These are phyloP conservation scores for Rhizopus stolonifer DNA, from an alignment of 371 early-diverging fungal species.

Conservation along the genomic window DNA sequence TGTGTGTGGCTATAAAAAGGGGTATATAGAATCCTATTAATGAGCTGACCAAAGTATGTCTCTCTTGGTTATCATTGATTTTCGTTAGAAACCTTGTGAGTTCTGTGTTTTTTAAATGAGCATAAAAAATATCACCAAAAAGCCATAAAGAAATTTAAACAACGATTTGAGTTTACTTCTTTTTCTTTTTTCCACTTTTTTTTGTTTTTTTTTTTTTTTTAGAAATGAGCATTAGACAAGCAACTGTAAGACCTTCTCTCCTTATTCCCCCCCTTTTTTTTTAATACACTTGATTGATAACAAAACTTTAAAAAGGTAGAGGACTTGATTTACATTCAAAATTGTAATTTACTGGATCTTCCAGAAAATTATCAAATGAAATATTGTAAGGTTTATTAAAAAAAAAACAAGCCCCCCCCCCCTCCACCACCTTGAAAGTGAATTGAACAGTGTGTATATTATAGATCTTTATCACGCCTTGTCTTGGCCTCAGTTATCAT, in stretches of 20 bases:
- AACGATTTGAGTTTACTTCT: too few species aligned
- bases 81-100: too few species aligned
- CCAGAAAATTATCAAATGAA: slow-evolving; percentile 99
- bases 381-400: slow-evolving; percentile 67
- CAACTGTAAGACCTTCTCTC: slow-evolving; percentile 67
- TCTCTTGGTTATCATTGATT: too few species aligned
- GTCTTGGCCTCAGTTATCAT: slow-evolving; percentile 96
- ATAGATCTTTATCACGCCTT: slow-evolving; percentile 89
- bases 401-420: too few species aligned
- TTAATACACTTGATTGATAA: background rate
- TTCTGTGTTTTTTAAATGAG: too few species aligned
- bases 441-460: background rate
- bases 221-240: slow-evolving; percentile 67
- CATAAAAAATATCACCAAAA: too few species aligned
- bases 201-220: slow-evolving; percentile 8
- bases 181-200: background rate
- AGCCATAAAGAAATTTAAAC: too few species aligned
- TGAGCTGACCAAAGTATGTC: too few species aligned
- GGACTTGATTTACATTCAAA: slow-evolving; percentile 87
- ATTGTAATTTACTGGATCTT: slow-evolving; percentile 93
- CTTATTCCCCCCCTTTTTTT: background rate
- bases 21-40: too few species aligned
- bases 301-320: slow-evolving; percentile 52
- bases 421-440: background rate
- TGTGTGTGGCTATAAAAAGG: too few species aligned